These are phyloP conservation scores for Spongospora subterranea DNA, from an alignment of 208 protist species.

Conservation along the genomic window DNA sequence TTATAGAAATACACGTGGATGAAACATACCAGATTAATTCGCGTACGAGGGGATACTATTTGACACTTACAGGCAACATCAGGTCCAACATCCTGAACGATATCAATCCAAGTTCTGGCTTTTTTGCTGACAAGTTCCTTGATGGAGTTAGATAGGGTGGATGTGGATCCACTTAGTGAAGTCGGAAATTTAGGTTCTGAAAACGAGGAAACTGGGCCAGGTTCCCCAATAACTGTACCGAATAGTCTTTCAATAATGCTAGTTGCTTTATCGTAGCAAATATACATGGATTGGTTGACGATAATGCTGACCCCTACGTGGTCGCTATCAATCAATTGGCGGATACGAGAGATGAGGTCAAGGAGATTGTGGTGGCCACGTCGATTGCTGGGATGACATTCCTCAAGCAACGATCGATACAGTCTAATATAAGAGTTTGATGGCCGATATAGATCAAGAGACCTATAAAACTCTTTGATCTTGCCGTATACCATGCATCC, in stretches of 20 bases:
- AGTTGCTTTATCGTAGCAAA: background rate
- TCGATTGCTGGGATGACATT: background rate
- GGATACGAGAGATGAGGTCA: background rate
- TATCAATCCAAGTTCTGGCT: background rate
- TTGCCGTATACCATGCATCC: background rate
- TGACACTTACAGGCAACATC: background rate
- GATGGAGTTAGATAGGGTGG: no score
- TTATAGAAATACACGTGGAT: background rate
- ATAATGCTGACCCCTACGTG: background rate
- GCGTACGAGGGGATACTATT: slow-evolving; percentile 3
- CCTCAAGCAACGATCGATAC: background rate
- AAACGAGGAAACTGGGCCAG: no score
- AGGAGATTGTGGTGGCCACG: no score
- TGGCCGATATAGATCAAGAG: background rate
- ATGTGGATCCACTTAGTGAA: no score
- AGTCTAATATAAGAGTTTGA: background rate
- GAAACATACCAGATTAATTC: background rate
- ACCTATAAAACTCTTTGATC: background rate
- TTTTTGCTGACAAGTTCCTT: background rate
- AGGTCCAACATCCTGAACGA: background rate
- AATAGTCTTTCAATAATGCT: background rate
- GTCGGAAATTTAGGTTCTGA: no score
- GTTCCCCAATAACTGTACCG: background rate
- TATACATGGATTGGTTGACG: background rate
- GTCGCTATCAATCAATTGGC: background rate